A percentile compares a stretch with the other conserved stretches of the same genome.
phyloP scores from a whole-genome alignment of 2,329 filamentous ascomycete species.

The Colletotrichum paranaense region DNA sequence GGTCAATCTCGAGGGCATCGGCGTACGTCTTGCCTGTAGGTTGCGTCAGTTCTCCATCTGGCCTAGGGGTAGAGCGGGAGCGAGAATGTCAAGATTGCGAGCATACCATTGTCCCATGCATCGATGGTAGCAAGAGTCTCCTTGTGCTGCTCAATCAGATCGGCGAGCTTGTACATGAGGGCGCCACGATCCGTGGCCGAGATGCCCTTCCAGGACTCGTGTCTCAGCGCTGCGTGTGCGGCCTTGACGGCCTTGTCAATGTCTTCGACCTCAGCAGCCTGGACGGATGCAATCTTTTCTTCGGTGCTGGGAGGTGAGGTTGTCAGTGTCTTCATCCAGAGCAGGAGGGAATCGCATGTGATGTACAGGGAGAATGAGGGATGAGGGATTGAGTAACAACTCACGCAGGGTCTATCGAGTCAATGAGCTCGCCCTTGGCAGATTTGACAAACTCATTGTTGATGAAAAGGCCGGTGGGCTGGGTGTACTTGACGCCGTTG shows the following conservation, averaged over 20 bases:
- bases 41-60: neutral
- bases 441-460: constrained; percentile 79
- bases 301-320: neutral
- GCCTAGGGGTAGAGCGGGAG: too few relatives aligned
- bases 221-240: constrained; percentile 75
- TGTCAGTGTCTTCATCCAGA: neutral
- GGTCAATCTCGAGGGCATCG: constrained; percentile 73
- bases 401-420: constrained; percentile 72
- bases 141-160: constrained; percentile 75
- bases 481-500: constrained; percentile 75
- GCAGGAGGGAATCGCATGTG: neutral
- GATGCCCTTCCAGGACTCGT: constrained; percentile 76
- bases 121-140: constrained; percentile 65
- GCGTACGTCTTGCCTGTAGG: constrained; percentile 68
- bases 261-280: constrained; percentile 72
- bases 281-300: constrained; percentile 68
- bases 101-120: constrained; percentile 73
- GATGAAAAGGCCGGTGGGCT: constrained; percentile 80
- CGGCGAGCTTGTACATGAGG: constrained; percentile 77
- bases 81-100: too few relatives aligned
- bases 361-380: neutral
- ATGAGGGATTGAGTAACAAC: constrained; percentile 11
- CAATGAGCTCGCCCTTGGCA: constrained; percentile 66
- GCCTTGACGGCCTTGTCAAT: constrained; percentile 74
- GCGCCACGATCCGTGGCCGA: constrained; percentile 73